phyloP scores from a whole-genome alignment of 225 moss, liverwort and hornwort genomes.

The Lunularia cruciata region DNA sequence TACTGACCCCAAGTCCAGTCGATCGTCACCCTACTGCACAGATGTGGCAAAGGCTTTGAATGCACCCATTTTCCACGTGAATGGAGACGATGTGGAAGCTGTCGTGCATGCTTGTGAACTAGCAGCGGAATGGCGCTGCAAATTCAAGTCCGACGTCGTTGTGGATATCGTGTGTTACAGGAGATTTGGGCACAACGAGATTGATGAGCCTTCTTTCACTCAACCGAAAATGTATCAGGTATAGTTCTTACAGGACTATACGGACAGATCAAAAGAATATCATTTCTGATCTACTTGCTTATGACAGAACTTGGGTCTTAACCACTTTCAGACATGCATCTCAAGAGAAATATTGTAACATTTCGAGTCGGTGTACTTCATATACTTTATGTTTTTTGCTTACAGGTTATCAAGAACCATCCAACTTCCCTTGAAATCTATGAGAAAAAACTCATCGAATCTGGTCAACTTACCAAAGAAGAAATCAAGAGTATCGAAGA shows the following conservation, averaged over 20 bases:
- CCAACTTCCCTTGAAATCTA: slow-evolving; percentile 70
- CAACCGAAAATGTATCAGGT: slow-evolving; percentile 94
- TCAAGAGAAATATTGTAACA: background rate
- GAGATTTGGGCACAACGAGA: slow-evolving; percentile 96
- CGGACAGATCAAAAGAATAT: background rate
- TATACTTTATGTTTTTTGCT: too few species aligned
- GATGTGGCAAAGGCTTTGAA: slow-evolving; percentile 87
- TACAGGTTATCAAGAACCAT: slow-evolving; percentile 72
- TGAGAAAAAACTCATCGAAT: slow-evolving; percentile 68
- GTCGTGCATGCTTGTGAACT: slow-evolving; percentile 77
- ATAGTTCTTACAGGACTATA: too few species aligned
- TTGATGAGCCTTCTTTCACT: slow-evolving; percentile 92
- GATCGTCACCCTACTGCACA: slow-evolving; percentile 89
- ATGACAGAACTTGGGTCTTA: too few species aligned
- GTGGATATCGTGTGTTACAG: slow-evolving; percentile 94
- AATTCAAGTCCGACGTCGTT: slow-evolving; percentile 70
- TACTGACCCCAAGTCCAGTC: slow-evolving; percentile 87
- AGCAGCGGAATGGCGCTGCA: slow-evolving; percentile 76
- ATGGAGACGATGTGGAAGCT: slow-evolving; percentile 94
- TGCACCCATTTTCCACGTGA: slow-evolving; percentile 88
- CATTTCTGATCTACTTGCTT: too few species aligned
- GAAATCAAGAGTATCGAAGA: slow-evolving; percentile 67
- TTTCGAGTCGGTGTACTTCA: background rate
- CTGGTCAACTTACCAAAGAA: slow-evolving; percentile 60
- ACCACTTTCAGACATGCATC: too few species aligned